phyloP scores from a whole-genome alignment of 257 asterid species.

The Verbascum thapsus region DNA sequence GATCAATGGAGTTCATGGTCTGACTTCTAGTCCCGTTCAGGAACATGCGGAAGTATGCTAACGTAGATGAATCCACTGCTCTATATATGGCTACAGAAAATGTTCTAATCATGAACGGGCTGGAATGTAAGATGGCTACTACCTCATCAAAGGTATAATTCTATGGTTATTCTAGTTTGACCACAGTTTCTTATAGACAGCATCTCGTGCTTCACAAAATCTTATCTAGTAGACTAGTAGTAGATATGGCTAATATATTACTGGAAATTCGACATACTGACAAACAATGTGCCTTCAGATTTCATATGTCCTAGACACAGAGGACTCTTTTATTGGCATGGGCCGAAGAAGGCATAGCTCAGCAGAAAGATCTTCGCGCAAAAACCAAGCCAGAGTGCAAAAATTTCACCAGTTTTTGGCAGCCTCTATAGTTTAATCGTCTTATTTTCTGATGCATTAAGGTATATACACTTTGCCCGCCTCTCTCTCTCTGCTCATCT shows the following conservation, averaged over 20 bases:
- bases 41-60: conserved; percentile 56
- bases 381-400: conserved; percentile 48
- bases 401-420: conserved; percentile 54
- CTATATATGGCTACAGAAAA: conserved; percentile 64
- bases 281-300: conserved; percentile 54
- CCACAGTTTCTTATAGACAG: background rate
- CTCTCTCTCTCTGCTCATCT: background rate
- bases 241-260: background rate
- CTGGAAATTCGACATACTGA: conserved; percentile 10
- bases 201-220: conserved; percentile 1
- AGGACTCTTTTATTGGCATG: conserved; percentile 79
- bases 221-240: conserved; percentile 2
- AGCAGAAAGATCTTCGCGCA: conserved; percentile 33
- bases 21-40: conserved; percentile 44
- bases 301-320: conserved; percentile 87
- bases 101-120: conserved; percentile 67
- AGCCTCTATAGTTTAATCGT: conserved; percentile 32
- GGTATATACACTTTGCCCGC: conserved; percentile 9
- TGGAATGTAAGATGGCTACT: conserved; percentile 96
- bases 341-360: conserved; percentile 51
- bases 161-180: conserved; percentile 2
- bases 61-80: conserved; percentile 58
- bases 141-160: conserved; percentile 77
- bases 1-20: conserved; percentile 2
- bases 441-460: conserved; percentile 27